These are phyloP conservation scores for Trypanosoma caninum DNA, from an alignment of 208 protist species.

Conservation along the genomic window DNA sequence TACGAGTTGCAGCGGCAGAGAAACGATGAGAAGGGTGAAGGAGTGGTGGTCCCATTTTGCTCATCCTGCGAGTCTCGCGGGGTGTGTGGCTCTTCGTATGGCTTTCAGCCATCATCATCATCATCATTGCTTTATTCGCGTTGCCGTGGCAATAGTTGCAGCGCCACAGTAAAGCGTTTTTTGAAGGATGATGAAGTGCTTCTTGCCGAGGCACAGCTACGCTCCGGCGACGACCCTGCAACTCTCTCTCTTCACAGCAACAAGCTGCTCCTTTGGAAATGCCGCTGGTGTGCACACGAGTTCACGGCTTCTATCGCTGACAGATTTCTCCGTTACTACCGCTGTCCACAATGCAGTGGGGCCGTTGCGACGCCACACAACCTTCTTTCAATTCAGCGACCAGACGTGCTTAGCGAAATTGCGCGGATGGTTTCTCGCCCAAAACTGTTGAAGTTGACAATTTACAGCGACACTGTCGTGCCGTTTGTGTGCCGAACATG, in stretches of 20 bases:
- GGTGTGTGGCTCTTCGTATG: background rate
- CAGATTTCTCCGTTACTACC: conserved; percentile 48
- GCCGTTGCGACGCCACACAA: conserved; percentile 40
- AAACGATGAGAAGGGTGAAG: background rate
- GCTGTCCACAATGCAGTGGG: conserved; percentile 72
- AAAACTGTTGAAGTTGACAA: conserved; percentile 42
- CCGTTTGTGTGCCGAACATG: conserved; percentile 77
- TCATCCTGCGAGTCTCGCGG: conserved; percentile 57
- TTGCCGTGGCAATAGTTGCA: background rate
- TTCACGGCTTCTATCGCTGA: conserved; percentile 52
- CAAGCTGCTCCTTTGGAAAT: conserved; percentile 52
- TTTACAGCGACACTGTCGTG: conserved; percentile 47
- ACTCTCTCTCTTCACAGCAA: conserved; percentile 46
- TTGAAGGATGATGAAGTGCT: conserved; percentile 49
- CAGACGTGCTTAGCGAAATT: conserved; percentile 70
- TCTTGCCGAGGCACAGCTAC: conserved; percentile 49
- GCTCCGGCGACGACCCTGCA: conserved; percentile 46
- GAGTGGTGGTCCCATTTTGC: conserved; percentile 29
- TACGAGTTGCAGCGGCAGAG: conserved; percentile 3
- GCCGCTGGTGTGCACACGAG: conserved; percentile 51
- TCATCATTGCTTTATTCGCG: background rate
- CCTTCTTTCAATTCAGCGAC: conserved; percentile 59
- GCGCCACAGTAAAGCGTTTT: conserved; percentile 19
- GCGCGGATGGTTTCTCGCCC: conserved; percentile 41
- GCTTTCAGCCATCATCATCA: background rate